Base-by-base conservation (phyloP, 331 rosid species). In the Saraca asoca region DNA sequence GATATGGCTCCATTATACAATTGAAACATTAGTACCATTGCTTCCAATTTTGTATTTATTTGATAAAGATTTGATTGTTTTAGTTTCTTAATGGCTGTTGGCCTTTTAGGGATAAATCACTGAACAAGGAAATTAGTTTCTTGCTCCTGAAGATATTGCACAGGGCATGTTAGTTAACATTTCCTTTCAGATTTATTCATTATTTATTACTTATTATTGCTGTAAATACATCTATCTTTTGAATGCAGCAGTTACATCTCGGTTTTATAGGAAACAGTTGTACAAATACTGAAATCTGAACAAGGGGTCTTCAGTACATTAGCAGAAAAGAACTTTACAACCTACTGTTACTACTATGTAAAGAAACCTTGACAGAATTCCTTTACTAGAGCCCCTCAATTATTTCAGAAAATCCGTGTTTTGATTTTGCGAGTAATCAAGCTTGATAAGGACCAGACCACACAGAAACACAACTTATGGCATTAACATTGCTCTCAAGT, bases 41-140 rank as follows among this genome's bases (percentile, higher is more conserved):
- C 39, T 41, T 66, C 17, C 53, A 20, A n/a, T 45, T 61, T 54
- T 80, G 61, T 16, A 15, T 24, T 18, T 55, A 57, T 31, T 60
- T 17, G 33, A 29, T 39, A 8, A 24, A 64, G 70, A 46, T 68
- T 39, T 72, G 42, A 62, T 63, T 71, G 56, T 59, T 34, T 29
- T 73, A 68, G 81, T 67, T 72, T 68, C 43, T 68, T 33, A 13
- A 61, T 42, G 59, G 62, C 49, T 29, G 0, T 61, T 71, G 70
- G 70, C 59, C 43, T 13, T 42, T 38, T 31, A 53, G 62, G 69
- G 64, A 58, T 43, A 58, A 12, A 24, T 5, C 66, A 34, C 49
- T 45, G 17, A 60, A 35, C 9, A 39, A 51, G 7, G 20, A 5
- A 34, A 68, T 66, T 70, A 44, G 62, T 12, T 55, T 67, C 62